phyloP scores from a whole-genome alignment of 2,329 filamentous ascomycete species.

The Fusarium sp. region DNA sequence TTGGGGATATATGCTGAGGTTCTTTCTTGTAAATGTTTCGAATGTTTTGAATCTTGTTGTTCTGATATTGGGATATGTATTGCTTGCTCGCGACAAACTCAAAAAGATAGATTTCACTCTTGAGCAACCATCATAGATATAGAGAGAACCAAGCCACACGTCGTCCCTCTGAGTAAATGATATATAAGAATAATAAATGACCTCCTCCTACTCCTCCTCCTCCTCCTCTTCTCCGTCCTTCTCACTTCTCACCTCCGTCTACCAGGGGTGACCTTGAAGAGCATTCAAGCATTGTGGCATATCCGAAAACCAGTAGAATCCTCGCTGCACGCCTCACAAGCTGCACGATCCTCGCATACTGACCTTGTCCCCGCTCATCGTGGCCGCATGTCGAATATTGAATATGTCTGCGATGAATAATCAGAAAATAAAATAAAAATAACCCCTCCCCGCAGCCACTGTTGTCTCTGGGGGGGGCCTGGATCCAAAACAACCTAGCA shows the following conservation, averaged over 20 bases:
- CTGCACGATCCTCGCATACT: slow-evolving; percentile 5
- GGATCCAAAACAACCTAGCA: neutral
- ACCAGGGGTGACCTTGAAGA: slow-evolving; percentile 13
- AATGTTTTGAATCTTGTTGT: too few relatives aligned
- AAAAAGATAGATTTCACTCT: neutral
- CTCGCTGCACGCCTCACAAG: neutral
- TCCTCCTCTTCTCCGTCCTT: neutral
- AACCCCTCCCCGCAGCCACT: too few relatives aligned
- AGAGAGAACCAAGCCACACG: neutral
- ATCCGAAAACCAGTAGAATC: slow-evolving; percentile 3
- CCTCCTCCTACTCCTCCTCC: too few relatives aligned
- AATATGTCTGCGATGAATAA: slow-evolving; percentile 46
- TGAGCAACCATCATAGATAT: slow-evolving; percentile 8
- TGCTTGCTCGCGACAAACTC: too few relatives aligned
- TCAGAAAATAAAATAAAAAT: slow-evolving; percentile 37
- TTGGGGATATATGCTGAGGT: too few relatives aligned
- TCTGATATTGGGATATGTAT: too few relatives aligned
- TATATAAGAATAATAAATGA: slow-evolving; percentile 17
- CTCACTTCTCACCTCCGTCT: neutral
- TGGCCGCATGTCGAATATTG: slow-evolving; percentile 34
- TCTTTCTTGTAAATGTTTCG: too few relatives aligned
- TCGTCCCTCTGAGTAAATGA: neutral
- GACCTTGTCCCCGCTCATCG: slow-evolving; percentile 19
- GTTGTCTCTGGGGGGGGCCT: too few relatives aligned
- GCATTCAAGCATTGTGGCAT: slow-evolving; percentile 2